A percentile compares a stretch with the other conserved stretches of the same genome.
Evolutionary conservation across 2,329 filamentous ascomycete genomes (phyloP).

Genomic region (Daldinia eschscholtzii): DNA sequence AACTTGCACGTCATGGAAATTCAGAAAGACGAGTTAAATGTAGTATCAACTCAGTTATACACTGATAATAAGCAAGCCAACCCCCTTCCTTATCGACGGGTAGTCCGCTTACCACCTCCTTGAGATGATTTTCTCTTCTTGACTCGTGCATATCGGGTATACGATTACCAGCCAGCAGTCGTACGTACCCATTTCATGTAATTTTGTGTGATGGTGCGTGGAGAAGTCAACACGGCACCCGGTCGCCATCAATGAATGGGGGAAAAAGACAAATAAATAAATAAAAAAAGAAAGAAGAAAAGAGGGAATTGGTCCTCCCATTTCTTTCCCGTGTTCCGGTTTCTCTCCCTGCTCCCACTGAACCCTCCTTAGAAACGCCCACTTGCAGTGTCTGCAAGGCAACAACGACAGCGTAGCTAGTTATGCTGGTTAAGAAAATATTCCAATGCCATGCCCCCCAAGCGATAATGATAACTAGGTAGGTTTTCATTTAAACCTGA

Average conservation of each 20-base stretch:
- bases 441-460: constrained; percentile 22
- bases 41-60: constrained; percentile 10
- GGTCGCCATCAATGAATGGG: background rate
- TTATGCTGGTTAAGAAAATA: constrained; percentile 17
- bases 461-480: constrained; percentile 11
- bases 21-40: background rate
- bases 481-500: constrained; percentile 18
- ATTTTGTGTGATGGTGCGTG: background rate
- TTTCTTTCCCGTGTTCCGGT: constrained; percentile 7
- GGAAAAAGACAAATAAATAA: background rate
- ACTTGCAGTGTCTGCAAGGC: constrained; percentile 8
- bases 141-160: constrained; percentile 13
- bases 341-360: constrained; percentile 2
- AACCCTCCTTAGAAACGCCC: constrained; percentile 10
- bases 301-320: constrained; percentile 23
- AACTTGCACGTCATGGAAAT: constrained; percentile 1
- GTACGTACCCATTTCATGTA: constrained; percentile 11
- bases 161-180: constrained; percentile 26
- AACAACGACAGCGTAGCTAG: constrained; percentile 15
- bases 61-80: background rate
- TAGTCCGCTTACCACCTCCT: background rate
- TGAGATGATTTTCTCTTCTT: background rate
- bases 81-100: background rate
- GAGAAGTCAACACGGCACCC: background rate
- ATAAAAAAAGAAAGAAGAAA: constrained; percentile 31